Evolutionary conservation across 305 asterid genomes (phyloP).

Genomic region (Rubia occidens): DNA sequence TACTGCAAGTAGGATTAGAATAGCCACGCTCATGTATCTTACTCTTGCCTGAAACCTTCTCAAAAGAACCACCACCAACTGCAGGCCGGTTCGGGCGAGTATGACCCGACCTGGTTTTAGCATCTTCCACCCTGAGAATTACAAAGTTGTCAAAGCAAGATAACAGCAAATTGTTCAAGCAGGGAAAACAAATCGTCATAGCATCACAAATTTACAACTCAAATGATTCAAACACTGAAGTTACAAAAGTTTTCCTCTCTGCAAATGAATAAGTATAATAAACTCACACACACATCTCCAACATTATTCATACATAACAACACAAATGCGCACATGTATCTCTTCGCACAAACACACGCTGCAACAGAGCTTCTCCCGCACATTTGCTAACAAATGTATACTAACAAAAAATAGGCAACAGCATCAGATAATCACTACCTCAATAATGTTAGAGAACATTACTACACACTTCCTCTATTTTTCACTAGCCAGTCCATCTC

Average conservation of each 20-base stretch:
- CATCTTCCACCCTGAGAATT: conserved; percentile 50
- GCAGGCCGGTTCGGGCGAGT: conserved; percentile 23
- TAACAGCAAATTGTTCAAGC: conserved; percentile 27
- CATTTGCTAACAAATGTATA: background rate
- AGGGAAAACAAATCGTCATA: background rate
- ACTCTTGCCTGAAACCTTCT: conserved; percentile 34
- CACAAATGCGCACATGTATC: background rate
- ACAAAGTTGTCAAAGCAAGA: background rate
- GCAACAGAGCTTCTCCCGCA: background rate
- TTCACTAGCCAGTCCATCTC: background rate
- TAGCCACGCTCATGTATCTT: conserved; percentile 22
- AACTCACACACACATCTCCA: background rate
- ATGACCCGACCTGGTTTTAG: conserved; percentile 21
- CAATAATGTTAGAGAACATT: background rate
- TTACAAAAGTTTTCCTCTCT: background rate
- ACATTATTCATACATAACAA: background rate
- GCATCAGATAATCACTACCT: background rate
- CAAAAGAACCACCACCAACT: conserved; percentile 31
- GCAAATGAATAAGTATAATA: background rate
- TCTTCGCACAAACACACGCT: background rate
- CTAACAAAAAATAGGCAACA: background rate
- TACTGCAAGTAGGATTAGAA: conserved; percentile 5
- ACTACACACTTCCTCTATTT: background rate
- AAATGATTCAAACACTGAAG: background rate
- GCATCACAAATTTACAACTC: background rate